Evolutionary conservation across 495 filamentous ascomycete genomes (phyloP), one percentile per base, ranked within the genome.

Genomic region (Podospora sp.): DNA sequence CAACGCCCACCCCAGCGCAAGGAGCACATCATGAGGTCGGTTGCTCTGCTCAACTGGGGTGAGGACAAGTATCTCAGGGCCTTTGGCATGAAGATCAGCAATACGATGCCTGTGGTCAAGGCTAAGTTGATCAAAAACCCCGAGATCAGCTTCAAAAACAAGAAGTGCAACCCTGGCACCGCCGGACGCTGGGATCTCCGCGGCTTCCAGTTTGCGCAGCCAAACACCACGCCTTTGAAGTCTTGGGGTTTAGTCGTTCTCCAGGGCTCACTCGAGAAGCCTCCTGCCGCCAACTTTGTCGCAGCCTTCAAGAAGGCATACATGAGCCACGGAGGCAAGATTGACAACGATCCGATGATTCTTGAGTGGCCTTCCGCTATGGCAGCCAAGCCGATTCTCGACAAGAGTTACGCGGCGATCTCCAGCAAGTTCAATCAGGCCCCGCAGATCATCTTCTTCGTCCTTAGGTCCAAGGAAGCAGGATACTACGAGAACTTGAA

Each of bases 141-240:
- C 0, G 82, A 89, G 64, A 81, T 97, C 16, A 71, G 83, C 40
- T 97, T 93, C 70, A 83, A 73, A 2, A 80, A 76, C 20, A 84
- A 82, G 29, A 61, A 36, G 7, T 65, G 77, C 36, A 85, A 87
- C 65, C 90, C 91, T 0, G 77, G 80, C 0, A 82, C 75, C 11
- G 75, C 74, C 21, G 95, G 94, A 24, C 89, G 91, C 12, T 99
- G 95, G 95, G 91, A 95, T 75, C 84, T 97, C 22, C 87, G 90
- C 18, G 88, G 88, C 33, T 89, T 89, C 73, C 91, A 89, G 65
- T 97, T 97, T 72, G 72, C 89, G 2, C 69, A 74, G 50, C 72
- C 85, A 0, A 92, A 96, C 76, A 68, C 76, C 4, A 63, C 72
- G 8, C 80, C 84, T 0, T 82, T 98, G 12, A 81, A 81, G 51